Conservation (phyloP, 163 green algal genomes). For the Coccomyxa subellipsoidea region DNA sequence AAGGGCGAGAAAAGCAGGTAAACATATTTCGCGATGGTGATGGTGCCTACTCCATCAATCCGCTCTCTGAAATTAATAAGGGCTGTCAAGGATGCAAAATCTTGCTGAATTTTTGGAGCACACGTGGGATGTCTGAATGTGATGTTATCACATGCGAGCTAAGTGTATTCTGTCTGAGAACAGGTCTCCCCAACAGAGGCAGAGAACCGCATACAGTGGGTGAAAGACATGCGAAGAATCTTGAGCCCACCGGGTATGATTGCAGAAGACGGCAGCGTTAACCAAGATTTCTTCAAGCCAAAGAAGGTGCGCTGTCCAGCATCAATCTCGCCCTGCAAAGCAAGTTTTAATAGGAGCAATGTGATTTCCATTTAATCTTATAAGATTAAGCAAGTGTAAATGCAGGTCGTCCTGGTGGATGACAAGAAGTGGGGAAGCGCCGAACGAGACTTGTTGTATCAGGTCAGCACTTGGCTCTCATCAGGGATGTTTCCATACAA, state of each 20-base stretch:
- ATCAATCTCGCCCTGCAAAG: neutral
- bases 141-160: neutral
- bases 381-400: neutral
- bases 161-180: neutral
- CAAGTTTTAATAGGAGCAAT: neutral
- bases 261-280: slow-evolving; percentile 53
- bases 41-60: neutral
- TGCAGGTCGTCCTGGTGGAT: slow-evolving; percentile 42
- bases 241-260: slow-evolving; percentile 65
- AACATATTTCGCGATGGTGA: neutral
- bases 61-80: too few relatives aligned
- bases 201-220: slow-evolving; percentile 46
- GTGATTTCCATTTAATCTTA: neutral
- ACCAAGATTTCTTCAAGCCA: slow-evolving; percentile 79
- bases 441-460: slow-evolving; percentile 55
- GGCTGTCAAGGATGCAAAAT: too few relatives aligned
- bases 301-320: slow-evolving; percentile 37
- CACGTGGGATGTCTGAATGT: too few relatives aligned
- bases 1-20: slow-evolving; percentile 11
- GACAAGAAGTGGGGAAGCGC: slow-evolving; percentile 56
- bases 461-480: slow-evolving; percentile 28
- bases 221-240: slow-evolving; percentile 42
- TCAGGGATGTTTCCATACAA: too few relatives aligned
- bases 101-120: too few relatives aligned
- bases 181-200: neutral